Evolutionary conservation across 1,139 yeast genomes (phyloP).

Genomic region (Debaryomycetaceae sp.): DNA sequence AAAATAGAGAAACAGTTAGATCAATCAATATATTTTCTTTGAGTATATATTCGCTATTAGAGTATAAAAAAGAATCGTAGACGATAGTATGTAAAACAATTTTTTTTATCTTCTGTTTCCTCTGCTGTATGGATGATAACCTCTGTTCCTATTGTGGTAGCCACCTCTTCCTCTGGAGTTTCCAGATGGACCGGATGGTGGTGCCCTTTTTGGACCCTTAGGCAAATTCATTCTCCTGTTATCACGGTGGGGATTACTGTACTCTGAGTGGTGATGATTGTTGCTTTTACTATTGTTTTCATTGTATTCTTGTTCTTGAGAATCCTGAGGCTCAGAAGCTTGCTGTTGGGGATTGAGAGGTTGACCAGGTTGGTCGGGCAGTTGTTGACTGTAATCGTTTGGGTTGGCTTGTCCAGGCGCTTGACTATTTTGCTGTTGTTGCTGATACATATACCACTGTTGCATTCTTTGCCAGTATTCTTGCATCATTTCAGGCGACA

Average conservation of each 20-base stretch:
- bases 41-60: constrained; percentile 1
- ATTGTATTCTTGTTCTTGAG: constrained; percentile 6
- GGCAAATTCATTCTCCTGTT: constrained; percentile 35
- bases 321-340: constrained; percentile 20
- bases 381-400: constrained; percentile 16
- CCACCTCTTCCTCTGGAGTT: constrained; percentile 25
- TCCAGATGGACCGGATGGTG: constrained; percentile 37
- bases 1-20: constrained; percentile 9
- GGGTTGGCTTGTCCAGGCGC: constrained; percentile 5
- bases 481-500: constrained; percentile 81
- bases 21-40: not conserved
- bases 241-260: constrained; percentile 10
- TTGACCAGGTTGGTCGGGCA: constrained; percentile 49
- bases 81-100: not conserved
- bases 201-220: constrained; percentile 42
- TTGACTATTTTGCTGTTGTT: constrained; percentile 25
- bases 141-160: constrained; percentile 21
- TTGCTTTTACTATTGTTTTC: constrained; percentile 11
- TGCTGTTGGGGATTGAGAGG: constrained; percentile 57
- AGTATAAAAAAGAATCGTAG: not conserved
- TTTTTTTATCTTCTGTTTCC: constrained; percentile 22
- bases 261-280: not conserved
- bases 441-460: constrained; percentile 67
- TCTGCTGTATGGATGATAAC: constrained; percentile 33
- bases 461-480: constrained; percentile 88